A percentile compares a stretch with the other conserved stretches of the same genome.
Conservation (phyloP, 2,329 filamentous ascomycete species). For the Bipolaris sorokiniana region DNA sequence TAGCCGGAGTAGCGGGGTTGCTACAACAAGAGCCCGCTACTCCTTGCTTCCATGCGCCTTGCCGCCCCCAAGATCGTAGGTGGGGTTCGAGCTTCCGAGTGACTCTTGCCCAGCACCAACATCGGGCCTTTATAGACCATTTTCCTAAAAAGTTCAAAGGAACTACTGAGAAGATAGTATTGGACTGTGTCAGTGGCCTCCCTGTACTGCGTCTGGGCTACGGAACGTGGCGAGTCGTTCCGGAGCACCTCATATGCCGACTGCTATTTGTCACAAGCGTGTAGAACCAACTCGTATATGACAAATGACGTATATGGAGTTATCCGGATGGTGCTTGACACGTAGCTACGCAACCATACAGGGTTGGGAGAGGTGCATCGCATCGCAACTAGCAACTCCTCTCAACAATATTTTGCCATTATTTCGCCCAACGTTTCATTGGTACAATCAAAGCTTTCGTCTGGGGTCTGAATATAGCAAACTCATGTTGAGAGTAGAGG, state of each 20-base stretch:
- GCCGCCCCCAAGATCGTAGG: background rate
- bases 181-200: constrained; percentile 1
- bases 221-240: constrained; percentile 15
- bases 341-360: background rate
- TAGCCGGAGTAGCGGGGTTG: background rate
- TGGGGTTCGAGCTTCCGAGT: background rate
- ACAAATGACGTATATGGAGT: background rate
- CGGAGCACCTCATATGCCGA: background rate
- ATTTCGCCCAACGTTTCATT: background rate
- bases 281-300: constrained; percentile 1
- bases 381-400: background rate
- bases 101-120: background rate
- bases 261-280: constrained; percentile 7
- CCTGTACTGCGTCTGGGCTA: constrained; percentile 2
- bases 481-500: background rate
- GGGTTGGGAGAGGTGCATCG: background rate
- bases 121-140: background rate
- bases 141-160: background rate
- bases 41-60: background rate
- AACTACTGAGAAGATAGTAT: background rate
- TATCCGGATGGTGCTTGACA: background rate
- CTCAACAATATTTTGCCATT: background rate
- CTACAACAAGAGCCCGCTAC: background rate
- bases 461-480: background rate
- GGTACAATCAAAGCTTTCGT: background rate